A percentile compares a stretch with the other conserved stretches of the same genome.
Evolutionary conservation across 2,329 filamentous ascomycete species (phyloP).

Genomic region (Venturia effusa): DNA sequence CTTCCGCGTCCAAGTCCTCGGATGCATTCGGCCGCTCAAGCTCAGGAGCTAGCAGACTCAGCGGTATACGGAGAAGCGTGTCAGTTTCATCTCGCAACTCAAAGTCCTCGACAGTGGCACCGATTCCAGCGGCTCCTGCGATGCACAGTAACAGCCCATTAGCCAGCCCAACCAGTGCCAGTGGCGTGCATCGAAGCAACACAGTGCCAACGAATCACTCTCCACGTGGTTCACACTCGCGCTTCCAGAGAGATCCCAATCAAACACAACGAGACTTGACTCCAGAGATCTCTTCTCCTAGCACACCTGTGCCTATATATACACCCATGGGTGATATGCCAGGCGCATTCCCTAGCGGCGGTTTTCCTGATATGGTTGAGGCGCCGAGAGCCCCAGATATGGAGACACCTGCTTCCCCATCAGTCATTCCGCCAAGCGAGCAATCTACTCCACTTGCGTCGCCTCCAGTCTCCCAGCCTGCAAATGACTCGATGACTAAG

Average conservation of each 20-base stretch:
- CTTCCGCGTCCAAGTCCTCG: constrained; percentile 31
- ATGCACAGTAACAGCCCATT: constrained; percentile 18
- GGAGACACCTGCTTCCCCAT: neutral
- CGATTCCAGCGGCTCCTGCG: constrained; percentile 57
- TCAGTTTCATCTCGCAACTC: constrained; percentile 89
- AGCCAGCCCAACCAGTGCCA: constrained; percentile 17
- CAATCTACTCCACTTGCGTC: constrained; percentile 1
- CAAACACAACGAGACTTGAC: constrained; percentile 26
- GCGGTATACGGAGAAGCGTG: constrained; percentile 76
- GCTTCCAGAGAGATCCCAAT: constrained; percentile 34
- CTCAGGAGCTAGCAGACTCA: constrained; percentile 80
- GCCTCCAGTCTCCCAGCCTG: neutral
- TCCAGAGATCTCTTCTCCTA: constrained; percentile 28
- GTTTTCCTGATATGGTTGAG: neutral
- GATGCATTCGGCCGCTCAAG: constrained; percentile 61
- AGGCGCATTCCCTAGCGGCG: constrained; percentile 6
- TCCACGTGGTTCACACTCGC: constrained; percentile 55
- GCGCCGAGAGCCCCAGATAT: neutral
- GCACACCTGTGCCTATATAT: constrained; percentile 14
- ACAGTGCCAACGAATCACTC: constrained; percentile 88
- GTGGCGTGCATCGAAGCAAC: constrained; percentile 67
- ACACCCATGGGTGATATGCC: constrained; percentile 14
- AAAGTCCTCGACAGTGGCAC: constrained; percentile 54
- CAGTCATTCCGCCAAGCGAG: neutral
- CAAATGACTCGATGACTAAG: constrained; percentile 1